These are phyloP conservation scores for Endocladia muricata DNA, from an alignment of 31 red algal species.

Conservation along the genomic window DNA sequence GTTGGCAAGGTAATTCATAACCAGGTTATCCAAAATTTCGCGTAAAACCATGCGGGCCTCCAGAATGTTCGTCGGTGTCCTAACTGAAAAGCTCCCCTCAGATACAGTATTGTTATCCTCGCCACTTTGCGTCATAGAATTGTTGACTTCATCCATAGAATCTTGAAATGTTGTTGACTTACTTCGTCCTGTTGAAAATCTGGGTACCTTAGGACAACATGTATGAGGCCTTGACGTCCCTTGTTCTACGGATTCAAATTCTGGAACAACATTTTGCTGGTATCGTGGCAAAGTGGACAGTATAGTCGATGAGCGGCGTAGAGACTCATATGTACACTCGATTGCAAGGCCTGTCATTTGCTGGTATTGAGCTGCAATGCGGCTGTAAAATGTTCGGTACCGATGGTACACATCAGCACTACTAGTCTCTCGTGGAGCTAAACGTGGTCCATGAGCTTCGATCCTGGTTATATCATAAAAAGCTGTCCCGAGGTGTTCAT, in stretches of 20 bases:
- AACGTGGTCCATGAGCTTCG: slow-evolving; percentile 16
- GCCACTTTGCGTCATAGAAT: too few relatives aligned
- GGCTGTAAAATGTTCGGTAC: slow-evolving; percentile 38
- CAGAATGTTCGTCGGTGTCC: neutral
- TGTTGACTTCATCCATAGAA: neutral
- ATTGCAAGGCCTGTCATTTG: slow-evolving; percentile 31
- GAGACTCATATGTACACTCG: slow-evolving; percentile 28
- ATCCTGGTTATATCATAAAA: slow-evolving; percentile 40
- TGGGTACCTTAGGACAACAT: neutral
- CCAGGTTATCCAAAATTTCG: slow-evolving; percentile 27
- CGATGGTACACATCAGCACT: slow-evolving; percentile 31
- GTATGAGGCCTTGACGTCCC: neutral
- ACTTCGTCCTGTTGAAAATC: neutral
- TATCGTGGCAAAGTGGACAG: neutral
- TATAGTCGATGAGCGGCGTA: slow-evolving; percentile 25
- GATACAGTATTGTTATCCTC: neutral
- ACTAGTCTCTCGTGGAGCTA: slow-evolving; percentile 30
- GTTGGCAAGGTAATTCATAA: slow-evolving; percentile 50
- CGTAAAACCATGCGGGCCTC: slow-evolving; percentile 4
- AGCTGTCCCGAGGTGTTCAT: slow-evolving; percentile 38
- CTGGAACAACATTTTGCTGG: neutral
- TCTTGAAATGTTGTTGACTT: neutral
- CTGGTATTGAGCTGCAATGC: slow-evolving; percentile 5
- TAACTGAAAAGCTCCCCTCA: too few relatives aligned
- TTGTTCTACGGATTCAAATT: neutral